Evolutionary conservation across 805 yeast genomes (phyloP).

Genomic region (Jamesozyma lodderae): DNA sequence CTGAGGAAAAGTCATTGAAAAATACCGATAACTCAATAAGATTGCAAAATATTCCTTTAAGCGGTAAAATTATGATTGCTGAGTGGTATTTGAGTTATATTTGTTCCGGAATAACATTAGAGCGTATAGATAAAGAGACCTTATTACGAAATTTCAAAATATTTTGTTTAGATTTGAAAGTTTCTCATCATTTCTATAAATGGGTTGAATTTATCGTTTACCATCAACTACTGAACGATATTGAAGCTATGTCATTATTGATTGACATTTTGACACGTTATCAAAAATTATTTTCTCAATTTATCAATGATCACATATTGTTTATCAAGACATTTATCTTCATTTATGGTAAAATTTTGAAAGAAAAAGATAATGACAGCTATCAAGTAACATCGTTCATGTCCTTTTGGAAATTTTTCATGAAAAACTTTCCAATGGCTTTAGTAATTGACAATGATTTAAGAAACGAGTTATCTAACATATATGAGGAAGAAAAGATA

Average conservation of each 20-base stretch:
- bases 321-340: conserved; percentile 26
- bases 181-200: conserved; percentile 28
- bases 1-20: conserved; percentile 1
- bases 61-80: conserved; percentile 37
- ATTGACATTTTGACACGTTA: conserved; percentile 25
- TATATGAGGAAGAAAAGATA: conserved; percentile 25
- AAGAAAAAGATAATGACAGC: conserved; percentile 15
- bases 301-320: conserved; percentile 32
- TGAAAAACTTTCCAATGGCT: conserved; percentile 23
- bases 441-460: conserved; percentile 24
- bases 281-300: conserved; percentile 29
- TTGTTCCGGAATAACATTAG: conserved; percentile 23
- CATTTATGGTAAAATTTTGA: conserved; percentile 20
- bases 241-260: conserved; percentile 23
- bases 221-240: conserved; percentile 25
- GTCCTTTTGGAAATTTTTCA: conserved; percentile 30
- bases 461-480: conserved; percentile 18
- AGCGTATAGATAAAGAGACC: conserved; percentile 11
- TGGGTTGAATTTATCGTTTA: conserved; percentile 29
- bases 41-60: conserved; percentile 28
- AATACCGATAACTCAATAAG: conserved; percentile 10
- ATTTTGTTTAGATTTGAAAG: conserved; percentile 19
- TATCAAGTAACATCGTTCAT: conserved; percentile 21
- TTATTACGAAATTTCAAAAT: conserved; percentile 17
- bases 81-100: conserved; percentile 42